Conservation (phyloP, 495 filamentous ascomycete species). For the Aspergillus leporis region DNA sequence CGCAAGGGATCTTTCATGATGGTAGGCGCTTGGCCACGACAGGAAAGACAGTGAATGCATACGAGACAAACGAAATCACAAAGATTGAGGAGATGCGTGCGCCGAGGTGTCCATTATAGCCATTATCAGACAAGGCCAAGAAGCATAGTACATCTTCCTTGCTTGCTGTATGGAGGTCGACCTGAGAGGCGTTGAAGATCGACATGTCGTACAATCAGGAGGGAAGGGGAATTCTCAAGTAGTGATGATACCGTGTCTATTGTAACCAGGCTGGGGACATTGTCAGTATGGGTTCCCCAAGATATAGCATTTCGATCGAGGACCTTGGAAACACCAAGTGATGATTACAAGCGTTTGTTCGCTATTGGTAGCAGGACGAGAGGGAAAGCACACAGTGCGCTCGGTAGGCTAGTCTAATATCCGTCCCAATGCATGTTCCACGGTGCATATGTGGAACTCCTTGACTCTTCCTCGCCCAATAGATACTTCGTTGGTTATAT, state of each 20-base stretch:
- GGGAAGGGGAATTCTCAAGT: neutral
- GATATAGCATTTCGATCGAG: neutral
- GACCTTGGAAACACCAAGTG: neutral
- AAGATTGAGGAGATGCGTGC: constrained; percentile 43
- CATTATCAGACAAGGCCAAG: constrained; percentile 30
- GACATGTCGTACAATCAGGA: constrained; percentile 7
- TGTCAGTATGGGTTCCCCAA: neutral
- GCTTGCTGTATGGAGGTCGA: constrained; percentile 35
- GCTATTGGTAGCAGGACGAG: neutral
- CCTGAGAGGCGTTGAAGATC: constrained; percentile 32
- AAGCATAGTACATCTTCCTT: constrained; percentile 38
- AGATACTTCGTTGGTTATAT: too few species aligned
- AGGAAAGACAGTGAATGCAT: constrained; percentile 57
- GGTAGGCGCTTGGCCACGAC: constrained; percentile 57
- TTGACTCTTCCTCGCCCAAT: too few species aligned
- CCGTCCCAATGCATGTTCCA: neutral
- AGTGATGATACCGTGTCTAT: neutral
- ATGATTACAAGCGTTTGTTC: neutral
- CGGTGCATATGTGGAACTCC: too few species aligned
- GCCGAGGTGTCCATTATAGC: constrained; percentile 44
- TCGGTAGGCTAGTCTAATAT: neutral
- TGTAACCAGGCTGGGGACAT: neutral
- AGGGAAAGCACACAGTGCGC: neutral
- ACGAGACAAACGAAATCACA: constrained; percentile 38
- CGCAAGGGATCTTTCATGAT: constrained; percentile 56